Conservation (phyloP, 805 yeast species). For the Sugiyamaella valdiviana region DNA sequence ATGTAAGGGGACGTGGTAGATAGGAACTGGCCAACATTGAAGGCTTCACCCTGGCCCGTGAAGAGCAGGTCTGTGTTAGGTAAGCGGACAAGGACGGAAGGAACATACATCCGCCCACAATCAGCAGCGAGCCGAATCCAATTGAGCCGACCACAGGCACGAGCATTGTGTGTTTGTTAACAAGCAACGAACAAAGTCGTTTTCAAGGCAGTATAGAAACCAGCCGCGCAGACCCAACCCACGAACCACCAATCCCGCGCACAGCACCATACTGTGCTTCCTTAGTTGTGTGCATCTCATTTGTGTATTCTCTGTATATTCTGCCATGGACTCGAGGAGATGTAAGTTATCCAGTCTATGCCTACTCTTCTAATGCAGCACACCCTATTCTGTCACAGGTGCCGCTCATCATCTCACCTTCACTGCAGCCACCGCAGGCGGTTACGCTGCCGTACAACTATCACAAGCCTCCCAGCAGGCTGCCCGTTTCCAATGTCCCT, state of each 20-base stretch:
- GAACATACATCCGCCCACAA: slow-evolving; percentile 36
- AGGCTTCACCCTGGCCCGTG: slow-evolving; percentile 87
- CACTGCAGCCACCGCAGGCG: slow-evolving; percentile 48
- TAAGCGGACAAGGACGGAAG: background rate
- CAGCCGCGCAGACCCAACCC: background rate
- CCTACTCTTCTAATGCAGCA: slow-evolving; percentile 27
- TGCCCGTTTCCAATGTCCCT: slow-evolving; percentile 32
- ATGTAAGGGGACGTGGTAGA: slow-evolving; percentile 85
- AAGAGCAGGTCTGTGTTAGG: slow-evolving; percentile 41
- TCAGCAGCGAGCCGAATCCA: slow-evolving; percentile 27
- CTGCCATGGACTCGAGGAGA: background rate
- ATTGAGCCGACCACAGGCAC: slow-evolving; percentile 10
- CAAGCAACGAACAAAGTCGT: slow-evolving; percentile 32
- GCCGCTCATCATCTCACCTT: slow-evolving; percentile 50
- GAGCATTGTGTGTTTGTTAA: background rate
- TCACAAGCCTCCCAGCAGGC: slow-evolving; percentile 31
- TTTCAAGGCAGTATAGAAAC: background rate
- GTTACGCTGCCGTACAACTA: slow-evolving; percentile 48
- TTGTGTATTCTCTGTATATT: background rate
- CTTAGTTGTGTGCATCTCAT: too few relatives aligned
- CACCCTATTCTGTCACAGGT: slow-evolving; percentile 47
- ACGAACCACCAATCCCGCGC: too few relatives aligned
- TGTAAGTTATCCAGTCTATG: background rate
- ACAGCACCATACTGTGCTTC: too few relatives aligned
- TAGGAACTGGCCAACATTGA: slow-evolving; percentile 85